A percentile compares a stretch with the other conserved stretches of the same genome.
Evolutionary conservation across 1,139 yeast genomes (phyloP).

Genomic region (Suhomyces terraborum): DNA sequence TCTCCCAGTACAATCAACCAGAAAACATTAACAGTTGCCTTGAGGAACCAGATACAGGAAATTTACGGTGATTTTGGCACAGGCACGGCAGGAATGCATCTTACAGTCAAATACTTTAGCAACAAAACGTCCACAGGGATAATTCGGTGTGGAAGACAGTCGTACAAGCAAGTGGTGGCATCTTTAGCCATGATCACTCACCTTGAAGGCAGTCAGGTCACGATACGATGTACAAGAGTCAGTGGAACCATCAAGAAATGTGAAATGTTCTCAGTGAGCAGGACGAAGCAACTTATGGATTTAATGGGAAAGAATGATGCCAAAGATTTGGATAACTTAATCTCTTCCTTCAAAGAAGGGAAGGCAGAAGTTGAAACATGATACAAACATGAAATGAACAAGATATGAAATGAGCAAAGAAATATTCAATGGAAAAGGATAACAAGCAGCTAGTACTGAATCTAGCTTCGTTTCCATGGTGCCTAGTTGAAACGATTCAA

Average conservation of each 20-base stretch:
- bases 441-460: too few relatives aligned
- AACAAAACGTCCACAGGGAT: constrained; percentile 84
- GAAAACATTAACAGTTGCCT: constrained; percentile 50
- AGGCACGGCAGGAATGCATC: constrained; percentile 62
- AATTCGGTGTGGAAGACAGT: constrained; percentile 70
- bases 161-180: constrained; percentile 63
- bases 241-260: constrained; percentile 90
- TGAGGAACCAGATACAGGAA: constrained; percentile 55
- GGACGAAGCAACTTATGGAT: constrained; percentile 47
- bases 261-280: constrained; percentile 62
- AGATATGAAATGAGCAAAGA: too few relatives aligned
- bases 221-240: constrained; percentile 65
- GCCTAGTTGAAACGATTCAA: too few relatives aligned
- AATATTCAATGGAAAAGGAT: too few relatives aligned
- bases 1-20: constrained; percentile 48
- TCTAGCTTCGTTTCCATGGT: too few relatives aligned
- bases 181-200: constrained; percentile 66
- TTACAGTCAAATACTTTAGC: constrained; percentile 80
- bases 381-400: not conserved
- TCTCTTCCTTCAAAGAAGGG: constrained; percentile 14
- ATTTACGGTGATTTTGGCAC: constrained; percentile 80
- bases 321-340: constrained; percentile 14
- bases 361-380: constrained; percentile 6
- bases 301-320: constrained; percentile 17
- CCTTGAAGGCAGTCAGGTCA: constrained; percentile 54